phyloP scores from a whole-genome alignment of 306 rosid species.

The Phaseolus lunatus region DNA sequence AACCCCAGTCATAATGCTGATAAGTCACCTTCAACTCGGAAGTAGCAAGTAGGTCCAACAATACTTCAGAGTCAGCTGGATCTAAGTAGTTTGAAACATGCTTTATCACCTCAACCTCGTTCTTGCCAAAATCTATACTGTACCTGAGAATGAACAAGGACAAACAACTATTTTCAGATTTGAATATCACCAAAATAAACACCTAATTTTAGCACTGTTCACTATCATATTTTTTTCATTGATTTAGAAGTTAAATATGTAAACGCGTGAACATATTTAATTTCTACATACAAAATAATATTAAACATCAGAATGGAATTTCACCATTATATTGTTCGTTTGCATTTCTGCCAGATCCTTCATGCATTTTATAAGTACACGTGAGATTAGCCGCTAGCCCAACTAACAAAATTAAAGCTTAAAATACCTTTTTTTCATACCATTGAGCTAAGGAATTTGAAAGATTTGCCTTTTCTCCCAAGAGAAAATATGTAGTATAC shows the following conservation, averaged over 20 bases:
- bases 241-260: too few species aligned
- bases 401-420: conserved; percentile 30
- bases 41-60: conserved; percentile 75
- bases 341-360: conserved; percentile 2
- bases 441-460: conserved; percentile 30
- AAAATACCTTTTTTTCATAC: neutral
- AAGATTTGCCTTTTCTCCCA: neutral
- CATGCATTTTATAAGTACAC: conserved; percentile 5
- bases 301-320: neutral
- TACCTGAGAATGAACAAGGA: conserved; percentile 62
- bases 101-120: conserved; percentile 82
- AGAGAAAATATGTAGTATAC: neutral
- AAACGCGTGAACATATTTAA: conserved; percentile 1
- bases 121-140: conserved; percentile 86
- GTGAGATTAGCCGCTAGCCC: neutral
- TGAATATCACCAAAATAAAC: conserved; percentile 27
- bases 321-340: neutral
- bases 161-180: conserved; percentile 19
- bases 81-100: conserved; percentile 81
- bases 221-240: conserved; percentile 4
- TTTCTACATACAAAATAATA: neutral
- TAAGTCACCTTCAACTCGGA: conserved; percentile 82
- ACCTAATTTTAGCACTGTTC: neutral
- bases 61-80: conserved; percentile 66
- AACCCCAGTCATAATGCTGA: conserved; percentile 86